phyloP scores from a whole-genome alignment of 805 yeast species.

The Groenewaldozyma salmanticensis region DNA sequence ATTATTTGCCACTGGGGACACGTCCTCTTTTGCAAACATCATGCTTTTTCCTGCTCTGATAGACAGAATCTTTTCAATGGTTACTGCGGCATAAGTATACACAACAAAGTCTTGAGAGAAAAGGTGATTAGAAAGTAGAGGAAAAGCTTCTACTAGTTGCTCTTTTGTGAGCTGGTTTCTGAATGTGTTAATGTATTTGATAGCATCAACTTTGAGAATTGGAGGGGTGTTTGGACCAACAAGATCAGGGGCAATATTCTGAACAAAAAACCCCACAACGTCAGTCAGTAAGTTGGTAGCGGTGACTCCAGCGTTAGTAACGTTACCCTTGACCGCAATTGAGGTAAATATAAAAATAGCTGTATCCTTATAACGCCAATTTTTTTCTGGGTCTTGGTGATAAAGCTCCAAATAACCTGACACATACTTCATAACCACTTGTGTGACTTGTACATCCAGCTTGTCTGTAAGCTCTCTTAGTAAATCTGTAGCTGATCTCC shows the following conservation, averaged over 20 bases:
- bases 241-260: slow-evolving; percentile 75
- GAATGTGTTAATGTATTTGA: slow-evolving; percentile 79
- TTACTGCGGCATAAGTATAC: slow-evolving; percentile 86
- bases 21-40: slow-evolving; percentile 64
- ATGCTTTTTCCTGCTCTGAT: slow-evolving; percentile 46
- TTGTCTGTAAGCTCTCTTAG: slow-evolving; percentile 75
- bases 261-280: slow-evolving; percentile 75
- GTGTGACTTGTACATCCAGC: slow-evolving; percentile 65
- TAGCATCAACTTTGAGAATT: slow-evolving; percentile 82
- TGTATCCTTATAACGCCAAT: slow-evolving; percentile 83
- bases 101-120: slow-evolving; percentile 64
- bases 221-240: slow-evolving; percentile 51
- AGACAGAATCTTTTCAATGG: slow-evolving; percentile 79
- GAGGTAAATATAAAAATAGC: slow-evolving; percentile 81
- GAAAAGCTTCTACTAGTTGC: slow-evolving; percentile 71
- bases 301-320: slow-evolving; percentile 80
- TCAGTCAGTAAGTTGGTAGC: slow-evolving; percentile 78
- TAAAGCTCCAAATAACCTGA: slow-evolving; percentile 51
- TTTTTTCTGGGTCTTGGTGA: slow-evolving; percentile 31
- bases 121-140: slow-evolving; percentile 65
- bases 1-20: slow-evolving; percentile 51
- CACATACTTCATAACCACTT: slow-evolving; percentile 64
- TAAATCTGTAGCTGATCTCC: slow-evolving; percentile 89
- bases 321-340: slow-evolving; percentile 81
- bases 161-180: slow-evolving; percentile 87